phyloP scores from a whole-genome alignment of 805 yeast genomes.

The Tetrapisispora phaffii region DNA sequence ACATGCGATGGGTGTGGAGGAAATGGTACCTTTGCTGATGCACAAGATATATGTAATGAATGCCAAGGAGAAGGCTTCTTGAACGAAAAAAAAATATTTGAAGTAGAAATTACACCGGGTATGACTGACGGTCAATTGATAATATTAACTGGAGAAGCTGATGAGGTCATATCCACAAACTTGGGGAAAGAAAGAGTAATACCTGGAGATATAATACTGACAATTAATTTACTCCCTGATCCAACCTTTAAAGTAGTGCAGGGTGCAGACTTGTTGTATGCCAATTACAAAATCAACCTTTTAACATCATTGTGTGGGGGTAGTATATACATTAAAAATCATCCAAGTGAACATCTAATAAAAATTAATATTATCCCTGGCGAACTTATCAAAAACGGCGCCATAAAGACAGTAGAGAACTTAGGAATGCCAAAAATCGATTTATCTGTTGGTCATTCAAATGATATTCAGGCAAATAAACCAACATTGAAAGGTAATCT shows the following conservation, averaged over 20 bases:
- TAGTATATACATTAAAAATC: constrained; percentile 25
- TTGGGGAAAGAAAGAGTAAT: constrained; percentile 27
- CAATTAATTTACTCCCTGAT: constrained; percentile 32
- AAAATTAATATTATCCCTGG: constrained; percentile 38
- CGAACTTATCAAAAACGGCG: constrained; percentile 43
- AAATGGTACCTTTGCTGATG: constrained; percentile 29
- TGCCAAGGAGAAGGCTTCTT: constrained; percentile 40
- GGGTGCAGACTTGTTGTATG: constrained; percentile 37
- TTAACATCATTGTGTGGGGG: constrained; percentile 54
- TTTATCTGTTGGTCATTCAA: neutral
- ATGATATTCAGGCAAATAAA: neutral
- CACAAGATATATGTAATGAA: constrained; percentile 30
- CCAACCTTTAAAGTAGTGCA: constrained; percentile 28
- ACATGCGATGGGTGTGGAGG: constrained; percentile 40
- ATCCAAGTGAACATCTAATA: constrained; percentile 31
- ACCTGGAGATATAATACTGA: constrained; percentile 62
- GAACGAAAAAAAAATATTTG: constrained; percentile 41
- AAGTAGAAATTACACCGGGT: constrained; percentile 49
- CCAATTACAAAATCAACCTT: constrained; percentile 37
- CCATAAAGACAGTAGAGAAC: constrained; percentile 31
- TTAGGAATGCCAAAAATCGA: constrained; percentile 52
- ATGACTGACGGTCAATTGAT: constrained; percentile 42
- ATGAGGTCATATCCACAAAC: constrained; percentile 41
- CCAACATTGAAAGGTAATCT: constrained; percentile 39
- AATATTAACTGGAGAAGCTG: constrained; percentile 50